Conservation (phyloP, 306 rosid genomes). For the Prinsepia uniflora region DNA sequence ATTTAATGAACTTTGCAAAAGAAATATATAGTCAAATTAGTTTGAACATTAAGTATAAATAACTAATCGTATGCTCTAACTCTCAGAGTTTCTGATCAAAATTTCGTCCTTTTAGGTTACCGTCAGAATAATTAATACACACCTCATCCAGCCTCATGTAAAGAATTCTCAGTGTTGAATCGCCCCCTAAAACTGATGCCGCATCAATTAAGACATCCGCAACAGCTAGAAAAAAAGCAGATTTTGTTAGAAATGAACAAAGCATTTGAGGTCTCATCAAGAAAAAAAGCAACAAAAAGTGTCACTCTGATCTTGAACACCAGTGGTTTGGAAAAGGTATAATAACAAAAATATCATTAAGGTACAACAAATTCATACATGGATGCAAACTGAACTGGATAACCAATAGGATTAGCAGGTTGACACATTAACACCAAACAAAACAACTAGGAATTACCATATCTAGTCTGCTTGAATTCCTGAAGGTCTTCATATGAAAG, state of each 20-base stretch:
- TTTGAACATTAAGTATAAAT: background rate
- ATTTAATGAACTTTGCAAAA: background rate
- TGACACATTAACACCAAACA: background rate
- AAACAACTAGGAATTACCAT: slow-evolving; percentile 60
- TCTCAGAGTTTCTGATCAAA: background rate
- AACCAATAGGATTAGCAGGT: background rate
- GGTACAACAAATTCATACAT: background rate
- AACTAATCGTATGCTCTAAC: background rate
- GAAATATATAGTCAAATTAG: background rate
- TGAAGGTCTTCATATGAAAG: slow-evolving; percentile 90
- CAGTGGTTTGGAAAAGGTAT: slow-evolving; percentile 2
- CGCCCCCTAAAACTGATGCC: slow-evolving; percentile 95
- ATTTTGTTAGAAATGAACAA: slow-evolving; percentile 24
- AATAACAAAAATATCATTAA: background rate
- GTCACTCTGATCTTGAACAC: background rate
- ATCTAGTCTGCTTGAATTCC: slow-evolving; percentile 96
- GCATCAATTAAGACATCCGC: slow-evolving; percentile 97
- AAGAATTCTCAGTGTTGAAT: slow-evolving; percentile 76
- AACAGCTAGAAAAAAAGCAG: slow-evolving; percentile 68
- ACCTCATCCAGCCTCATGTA: slow-evolving; percentile 91
- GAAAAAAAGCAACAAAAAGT: slow-evolving; percentile 5
- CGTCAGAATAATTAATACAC: slow-evolving; percentile 26
- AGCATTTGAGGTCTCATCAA: slow-evolving; percentile 22
- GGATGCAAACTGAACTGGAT: background rate
- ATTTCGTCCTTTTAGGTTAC: background rate